Conservation (phyloP, 73 alveolate species). For the Stentor coeruleus region DNA sequence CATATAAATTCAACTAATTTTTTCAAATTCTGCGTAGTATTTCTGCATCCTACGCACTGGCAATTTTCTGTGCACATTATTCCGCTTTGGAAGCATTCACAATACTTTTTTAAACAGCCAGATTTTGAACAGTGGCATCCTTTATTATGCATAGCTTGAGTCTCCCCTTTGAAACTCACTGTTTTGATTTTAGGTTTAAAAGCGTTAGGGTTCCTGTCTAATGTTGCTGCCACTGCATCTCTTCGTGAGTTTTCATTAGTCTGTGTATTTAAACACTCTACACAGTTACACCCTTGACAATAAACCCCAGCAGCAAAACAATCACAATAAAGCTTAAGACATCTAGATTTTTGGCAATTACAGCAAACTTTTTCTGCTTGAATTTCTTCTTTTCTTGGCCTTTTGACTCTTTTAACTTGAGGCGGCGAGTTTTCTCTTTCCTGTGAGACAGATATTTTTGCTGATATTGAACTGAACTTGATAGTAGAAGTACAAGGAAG, state of each 20-base stretch:
- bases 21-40: too few species aligned
- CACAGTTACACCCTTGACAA: constrained; percentile 55
- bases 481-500: background rate
- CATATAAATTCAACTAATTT: too few species aligned
- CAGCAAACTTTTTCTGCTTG: constrained; percentile 39
- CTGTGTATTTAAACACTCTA: constrained; percentile 48
- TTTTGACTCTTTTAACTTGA: background rate
- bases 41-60: constrained; percentile 53
- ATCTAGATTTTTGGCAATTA: constrained; percentile 57
- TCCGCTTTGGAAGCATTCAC: constrained; percentile 46
- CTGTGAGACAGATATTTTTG: background rate
- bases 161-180: background rate
- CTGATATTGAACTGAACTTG: background rate
- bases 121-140: constrained; percentile 43
- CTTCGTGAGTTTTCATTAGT: constrained; percentile 42
- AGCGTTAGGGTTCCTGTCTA: constrained; percentile 59
- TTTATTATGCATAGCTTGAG: constrained; percentile 20
- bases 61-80: constrained; percentile 36
- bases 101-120: constrained; percentile 42
- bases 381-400: background rate
- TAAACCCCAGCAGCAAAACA: constrained; percentile 56
- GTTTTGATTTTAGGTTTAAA: constrained; percentile 50
- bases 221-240: constrained; percentile 36
- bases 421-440: background rate
- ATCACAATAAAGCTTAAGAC: constrained; percentile 66